These are phyloP conservation scores for Neolentinus lepideus DNA, from an alignment of 1,284 basidiomycete species.

Conservation along the genomic window DNA sequence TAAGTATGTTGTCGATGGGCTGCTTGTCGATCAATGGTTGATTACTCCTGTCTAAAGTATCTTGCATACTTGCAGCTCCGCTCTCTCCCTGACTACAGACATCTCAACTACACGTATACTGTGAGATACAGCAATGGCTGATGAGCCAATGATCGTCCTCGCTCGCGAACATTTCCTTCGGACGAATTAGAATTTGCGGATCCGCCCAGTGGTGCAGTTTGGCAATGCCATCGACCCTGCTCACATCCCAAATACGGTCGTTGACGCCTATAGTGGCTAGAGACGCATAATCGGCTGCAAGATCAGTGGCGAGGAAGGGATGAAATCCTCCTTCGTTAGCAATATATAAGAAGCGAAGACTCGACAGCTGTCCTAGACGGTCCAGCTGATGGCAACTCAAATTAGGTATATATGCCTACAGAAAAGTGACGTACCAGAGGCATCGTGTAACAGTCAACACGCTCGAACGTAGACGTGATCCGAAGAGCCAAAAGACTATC, in stretches of 20 bases:
- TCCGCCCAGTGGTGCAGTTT: neutral
- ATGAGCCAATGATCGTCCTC: neutral
- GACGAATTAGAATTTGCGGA: neutral
- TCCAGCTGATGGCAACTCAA: neutral
- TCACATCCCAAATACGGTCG: neutral
- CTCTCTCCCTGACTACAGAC: neutral
- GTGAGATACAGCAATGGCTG: neutral
- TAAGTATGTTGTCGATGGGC: no score
- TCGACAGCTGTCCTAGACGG: neutral
- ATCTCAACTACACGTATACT: neutral
- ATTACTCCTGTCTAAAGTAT: no score
- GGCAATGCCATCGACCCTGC: neutral
- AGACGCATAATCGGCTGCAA: neutral
- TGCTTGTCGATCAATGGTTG: no score
- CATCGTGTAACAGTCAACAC: neutral
- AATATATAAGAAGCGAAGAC: neutral
- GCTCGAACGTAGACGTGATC: neutral
- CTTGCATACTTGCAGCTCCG: no score
- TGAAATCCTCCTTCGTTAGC: neutral
- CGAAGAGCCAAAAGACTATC: neutral
- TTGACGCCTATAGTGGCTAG: neutral
- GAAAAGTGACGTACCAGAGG: neutral
- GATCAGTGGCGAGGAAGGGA: neutral
- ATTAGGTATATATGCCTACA: neutral
- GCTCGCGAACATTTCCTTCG: neutral